Evolutionary conservation across 2,329 filamentous ascomycete genomes (phyloP).

Genomic region (Diaporthe vaccinii): DNA sequence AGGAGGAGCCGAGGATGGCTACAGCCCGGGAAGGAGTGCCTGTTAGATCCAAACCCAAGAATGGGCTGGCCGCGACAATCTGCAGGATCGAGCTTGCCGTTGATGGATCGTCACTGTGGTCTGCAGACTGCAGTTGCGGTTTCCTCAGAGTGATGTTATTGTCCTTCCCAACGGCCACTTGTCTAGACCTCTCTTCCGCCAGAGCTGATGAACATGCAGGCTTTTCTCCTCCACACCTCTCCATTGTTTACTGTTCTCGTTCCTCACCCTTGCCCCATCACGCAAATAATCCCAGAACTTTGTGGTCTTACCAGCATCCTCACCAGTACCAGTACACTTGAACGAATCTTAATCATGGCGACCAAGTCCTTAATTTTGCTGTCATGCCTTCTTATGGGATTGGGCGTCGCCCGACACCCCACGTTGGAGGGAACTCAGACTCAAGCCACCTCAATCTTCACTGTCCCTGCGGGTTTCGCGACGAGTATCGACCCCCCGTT

Average conservation of each 20-base stretch:
- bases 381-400: conserved; percentile 8
- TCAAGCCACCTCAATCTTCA: background rate
- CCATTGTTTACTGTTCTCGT: background rate
- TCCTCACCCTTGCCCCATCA: background rate
- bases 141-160: background rate
- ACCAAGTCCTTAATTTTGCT: conserved; percentile 10
- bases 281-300: background rate
- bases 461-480: background rate
- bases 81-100: background rate
- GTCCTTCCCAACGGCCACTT: background rate
- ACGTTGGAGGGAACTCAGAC: background rate
- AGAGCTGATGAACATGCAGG: background rate
- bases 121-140: background rate
- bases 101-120: background rate
- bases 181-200: background rate
- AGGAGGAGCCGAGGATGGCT: background rate
- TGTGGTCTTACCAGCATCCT: background rate
- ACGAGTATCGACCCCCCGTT: background rate
- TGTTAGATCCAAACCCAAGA: background rate
- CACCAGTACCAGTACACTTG: background rate
- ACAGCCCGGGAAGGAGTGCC: background rate
- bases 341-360: conserved; percentile 12
- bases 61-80: background rate
- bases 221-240: background rate
- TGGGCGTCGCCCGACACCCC: background rate